Percentiles rank a stretch among this genome's conserved stretches.
Evolutionary conservation across 495 filamentous ascomycete species (phyloP).

Genomic region (Xylaria castorea): DNA sequence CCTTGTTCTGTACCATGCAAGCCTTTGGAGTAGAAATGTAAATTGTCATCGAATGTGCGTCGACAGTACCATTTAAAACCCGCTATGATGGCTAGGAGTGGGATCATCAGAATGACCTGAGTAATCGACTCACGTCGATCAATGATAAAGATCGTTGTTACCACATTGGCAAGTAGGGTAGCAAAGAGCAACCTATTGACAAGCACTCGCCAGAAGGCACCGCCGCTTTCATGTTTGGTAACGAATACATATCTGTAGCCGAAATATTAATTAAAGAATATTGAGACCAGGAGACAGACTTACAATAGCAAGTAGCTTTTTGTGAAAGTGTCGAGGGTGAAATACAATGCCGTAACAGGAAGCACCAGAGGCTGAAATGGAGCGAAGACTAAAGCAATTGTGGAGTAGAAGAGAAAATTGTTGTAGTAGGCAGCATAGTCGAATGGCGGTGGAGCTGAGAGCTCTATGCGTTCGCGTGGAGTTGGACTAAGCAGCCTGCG

Average conservation of each 20-base stretch:
- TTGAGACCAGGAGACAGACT: constrained; percentile 44
- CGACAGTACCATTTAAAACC: constrained; percentile 79
- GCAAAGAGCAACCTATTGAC: constrained; percentile 82
- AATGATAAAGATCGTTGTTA: constrained; percentile 71
- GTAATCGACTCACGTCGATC: constrained; percentile 50
- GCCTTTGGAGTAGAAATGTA: constrained; percentile 67
- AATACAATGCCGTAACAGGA: constrained; percentile 78
- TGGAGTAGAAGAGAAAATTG: constrained; percentile 80
- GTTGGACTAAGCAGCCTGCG: constrained; percentile 75
- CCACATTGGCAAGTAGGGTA: constrained; percentile 69
- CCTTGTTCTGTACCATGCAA: constrained; percentile 55
- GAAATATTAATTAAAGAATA: background rate
- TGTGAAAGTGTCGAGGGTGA: constrained; percentile 72
- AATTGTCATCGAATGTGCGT: constrained; percentile 67
- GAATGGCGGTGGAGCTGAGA: constrained; percentile 79
- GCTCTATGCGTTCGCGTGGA: constrained; percentile 78
- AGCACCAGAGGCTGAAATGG: constrained; percentile 78
- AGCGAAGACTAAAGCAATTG: constrained; percentile 75
- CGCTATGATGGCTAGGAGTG: constrained; percentile 70
- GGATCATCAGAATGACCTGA: constrained; percentile 63
- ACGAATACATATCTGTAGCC: constrained; percentile 55
- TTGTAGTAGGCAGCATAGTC: constrained; percentile 88
- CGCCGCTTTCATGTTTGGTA: constrained; percentile 83
- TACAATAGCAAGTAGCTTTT: constrained; percentile 87
- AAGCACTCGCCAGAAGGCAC: constrained; percentile 75